Base-by-base conservation (phyloP, 225 moss, liverwort and hornwort genomes). In the Pseudoscleropodium purum region DNA sequence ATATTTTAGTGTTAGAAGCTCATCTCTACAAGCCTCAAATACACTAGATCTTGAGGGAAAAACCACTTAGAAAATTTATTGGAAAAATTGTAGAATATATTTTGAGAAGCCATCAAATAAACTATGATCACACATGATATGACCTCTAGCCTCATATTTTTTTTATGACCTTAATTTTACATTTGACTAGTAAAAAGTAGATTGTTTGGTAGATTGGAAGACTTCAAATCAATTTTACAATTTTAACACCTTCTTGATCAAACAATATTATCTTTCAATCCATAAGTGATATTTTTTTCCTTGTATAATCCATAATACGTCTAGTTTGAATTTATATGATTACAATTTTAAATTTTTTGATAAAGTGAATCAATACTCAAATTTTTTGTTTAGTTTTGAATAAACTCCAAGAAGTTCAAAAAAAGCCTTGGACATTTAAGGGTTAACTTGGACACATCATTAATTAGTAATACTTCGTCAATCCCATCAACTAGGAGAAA, bases 391-490 rank as follows among this genome's bases (percentile, higher is more conserved):
- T 18, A 4, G 8, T 75, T 47, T 75, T 33, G 20, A 75, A 20
- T 2, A 49, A 33, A 18, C 6, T 31, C 7, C 0, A 75, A 75
- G 12, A 75, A 49, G 18, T 11, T 47, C 10, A 18, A 29, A 10
- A 17, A 29, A 45, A 4, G 11, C 31, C 6, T 30, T 47, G 0
- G 9, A 11, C 1, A 30, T 30, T 45, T 74, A 74, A 18, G 6
- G 3, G 1, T 41, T 29, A 26, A 45, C 9, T 74, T 45, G 1
- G 2, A 30, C 1, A 16, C 4, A 49, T 0, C 2, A 0, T 12
- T 49, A 12, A 19, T 33, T 33, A 19, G 2, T 31, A 31, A 49
- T 3, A 31, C 4, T 75, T 49, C 31, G 19, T 75, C 1, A 76
- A 8, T 13, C 2, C 5, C 3, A 52, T 0, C 15, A 0, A 5